These are phyloP conservation scores for Botrytis cinerea DNA, from an alignment of 2,329 filamentous ascomycete genomes.

Conservation along the genomic window DNA sequence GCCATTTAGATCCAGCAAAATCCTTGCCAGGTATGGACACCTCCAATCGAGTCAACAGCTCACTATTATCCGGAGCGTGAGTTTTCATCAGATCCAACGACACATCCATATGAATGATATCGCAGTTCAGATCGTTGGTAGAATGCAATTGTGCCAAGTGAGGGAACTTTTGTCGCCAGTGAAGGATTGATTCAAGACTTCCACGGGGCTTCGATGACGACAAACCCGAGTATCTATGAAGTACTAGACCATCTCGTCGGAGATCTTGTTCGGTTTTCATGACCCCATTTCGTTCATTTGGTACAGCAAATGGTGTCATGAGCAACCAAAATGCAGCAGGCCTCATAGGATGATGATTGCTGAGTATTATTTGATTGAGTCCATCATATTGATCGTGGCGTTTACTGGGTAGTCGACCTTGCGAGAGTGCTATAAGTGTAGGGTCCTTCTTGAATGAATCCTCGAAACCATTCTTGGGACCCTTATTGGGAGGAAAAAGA, in stretches of 20 bases:
- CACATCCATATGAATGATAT: constrained; percentile 63
- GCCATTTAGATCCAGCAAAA: constrained; percentile 60
- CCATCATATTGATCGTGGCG: constrained; percentile 31
- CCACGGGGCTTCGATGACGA: constrained; percentile 28
- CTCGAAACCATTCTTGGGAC: constrained; percentile 56
- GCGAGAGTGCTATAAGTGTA: constrained; percentile 61
- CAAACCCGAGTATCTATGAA: constrained; percentile 37
- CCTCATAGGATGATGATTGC: constrained; percentile 28
- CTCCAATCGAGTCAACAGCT: constrained; percentile 61
- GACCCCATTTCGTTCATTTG: constrained; percentile 29
- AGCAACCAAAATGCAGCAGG: constrained; percentile 38
- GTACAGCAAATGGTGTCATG: constrained; percentile 32
- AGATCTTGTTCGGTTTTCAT: constrained; percentile 33
- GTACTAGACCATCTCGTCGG: constrained; percentile 29
- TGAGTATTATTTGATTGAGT: constrained; percentile 26
- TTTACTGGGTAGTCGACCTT: constrained; percentile 42
- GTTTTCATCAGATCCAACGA: constrained; percentile 59
- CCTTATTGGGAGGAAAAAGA: constrained; percentile 56
- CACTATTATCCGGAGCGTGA: constrained; percentile 59
- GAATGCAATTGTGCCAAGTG: constrained; percentile 56
- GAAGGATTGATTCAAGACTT: constrained; percentile 54
- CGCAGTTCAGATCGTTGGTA: constrained; percentile 54
- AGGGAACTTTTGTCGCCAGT: constrained; percentile 62
- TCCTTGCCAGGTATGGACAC: constrained; percentile 56
- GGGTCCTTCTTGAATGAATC: constrained; percentile 65